Conservation (phyloP, 352 stramenopile genomes). For the Phytophthora melonis region DNA sequence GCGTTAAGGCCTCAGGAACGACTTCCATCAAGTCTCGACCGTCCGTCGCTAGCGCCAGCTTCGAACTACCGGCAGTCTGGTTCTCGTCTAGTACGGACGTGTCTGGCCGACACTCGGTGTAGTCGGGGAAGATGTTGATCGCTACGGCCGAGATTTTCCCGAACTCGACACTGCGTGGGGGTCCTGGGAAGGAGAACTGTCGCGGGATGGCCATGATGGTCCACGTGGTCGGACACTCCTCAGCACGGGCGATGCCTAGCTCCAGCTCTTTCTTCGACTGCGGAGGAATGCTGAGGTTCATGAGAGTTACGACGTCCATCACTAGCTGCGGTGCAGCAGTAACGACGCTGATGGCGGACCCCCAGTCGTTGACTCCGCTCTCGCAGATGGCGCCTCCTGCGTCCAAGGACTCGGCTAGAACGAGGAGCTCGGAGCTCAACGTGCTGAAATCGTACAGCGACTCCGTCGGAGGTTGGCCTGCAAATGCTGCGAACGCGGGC, state of each 20-base stretch:
- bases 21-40: conserved; percentile 21
- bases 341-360: conserved; percentile 12
- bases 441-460: conserved; percentile 13
- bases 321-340: conserved; percentile 5
- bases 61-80: neutral
- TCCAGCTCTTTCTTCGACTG: conserved; percentile 21
- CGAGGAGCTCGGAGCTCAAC: conserved; percentile 8
- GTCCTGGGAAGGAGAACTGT: conserved; percentile 12
- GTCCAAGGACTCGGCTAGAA: conserved; percentile 8
- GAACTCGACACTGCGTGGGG: conserved; percentile 1
- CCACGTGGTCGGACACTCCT: conserved; percentile 17
- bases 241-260: conserved; percentile 4
- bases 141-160: conserved; percentile 16
- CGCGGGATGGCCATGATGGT: conserved; percentile 13
- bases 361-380: conserved; percentile 18
- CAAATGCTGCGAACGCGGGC: conserved; percentile 7
- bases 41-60: conserved; percentile 7
- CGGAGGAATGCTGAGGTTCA: conserved; percentile 3
- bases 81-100: neutral
- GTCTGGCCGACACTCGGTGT: conserved; percentile 3
- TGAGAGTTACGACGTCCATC: neutral
- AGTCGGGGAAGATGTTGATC: conserved; percentile 22
- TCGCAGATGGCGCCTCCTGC: conserved; percentile 9
- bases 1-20: conserved; percentile 7
- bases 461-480: neutral